A percentile compares a stretch with the other conserved stretches of the same genome.
Conservation (phyloP, 2,329 filamentous ascomycete genomes). For the Clarireedia homoeocarpa region DNA sequence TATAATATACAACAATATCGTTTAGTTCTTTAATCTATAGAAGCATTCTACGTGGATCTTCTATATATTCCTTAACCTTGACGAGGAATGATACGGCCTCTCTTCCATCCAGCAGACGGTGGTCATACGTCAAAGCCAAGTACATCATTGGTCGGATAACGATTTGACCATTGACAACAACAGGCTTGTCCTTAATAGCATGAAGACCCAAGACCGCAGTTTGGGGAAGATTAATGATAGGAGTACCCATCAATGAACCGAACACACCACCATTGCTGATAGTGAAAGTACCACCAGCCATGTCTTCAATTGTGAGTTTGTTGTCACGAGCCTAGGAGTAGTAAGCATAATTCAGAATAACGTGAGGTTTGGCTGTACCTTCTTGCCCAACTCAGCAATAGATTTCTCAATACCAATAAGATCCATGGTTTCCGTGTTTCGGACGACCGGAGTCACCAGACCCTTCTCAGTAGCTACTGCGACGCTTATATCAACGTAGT, state of each 20-base stretch:
- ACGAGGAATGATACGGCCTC: constrained; percentile 95
- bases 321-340: constrained; percentile 70
- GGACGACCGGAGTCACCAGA: constrained; percentile 90
- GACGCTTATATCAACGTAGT: constrained; percentile 96
- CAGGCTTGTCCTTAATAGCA: constrained; percentile 89
- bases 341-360: constrained; percentile 10
- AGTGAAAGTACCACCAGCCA: constrained; percentile 97
- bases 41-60: constrained; percentile 90
- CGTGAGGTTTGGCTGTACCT: constrained; percentile 47
- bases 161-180: constrained; percentile 86
- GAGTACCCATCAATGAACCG: constrained; percentile 92
- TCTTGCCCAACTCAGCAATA: constrained; percentile 92
- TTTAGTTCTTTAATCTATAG: constrained; percentile 34
- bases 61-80: constrained; percentile 96
- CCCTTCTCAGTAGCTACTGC: constrained; percentile 97
- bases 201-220: constrained; percentile 88
- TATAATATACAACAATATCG: constrained; percentile 3
- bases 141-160: constrained; percentile 99
- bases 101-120: constrained; percentile 87
- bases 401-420: constrained; percentile 81
- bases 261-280: constrained; percentile 98
- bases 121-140: constrained; percentile 93
- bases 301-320: constrained; percentile 97
- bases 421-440: constrained; percentile 84
- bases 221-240: constrained; percentile 96